These are phyloP conservation scores for Chlorella vulgaris DNA, from an alignment of 139 green algal genomes.

Conservation along the genomic window DNA sequence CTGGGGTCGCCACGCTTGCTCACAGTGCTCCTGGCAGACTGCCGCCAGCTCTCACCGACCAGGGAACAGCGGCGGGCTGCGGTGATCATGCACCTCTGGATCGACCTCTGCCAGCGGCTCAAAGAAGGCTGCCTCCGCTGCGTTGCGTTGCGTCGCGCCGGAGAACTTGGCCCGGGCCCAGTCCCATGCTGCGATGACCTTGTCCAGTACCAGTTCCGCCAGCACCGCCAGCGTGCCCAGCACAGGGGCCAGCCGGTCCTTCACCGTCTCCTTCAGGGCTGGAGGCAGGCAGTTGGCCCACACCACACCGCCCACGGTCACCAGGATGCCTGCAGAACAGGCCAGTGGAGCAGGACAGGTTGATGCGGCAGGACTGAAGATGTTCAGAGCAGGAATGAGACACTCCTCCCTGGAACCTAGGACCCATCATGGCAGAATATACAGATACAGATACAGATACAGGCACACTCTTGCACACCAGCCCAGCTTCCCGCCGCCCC, in stretches of 20 bases:
- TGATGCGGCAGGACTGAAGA: neutral
- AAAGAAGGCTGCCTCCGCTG: slow-evolving; percentile 34
- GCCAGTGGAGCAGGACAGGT: neutral
- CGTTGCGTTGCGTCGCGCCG: slow-evolving; percentile 18
- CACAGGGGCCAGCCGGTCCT: slow-evolving; percentile 11
- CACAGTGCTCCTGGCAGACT: too few species aligned
- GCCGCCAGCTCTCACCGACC: slow-evolving; percentile 14
- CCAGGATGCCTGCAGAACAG: slow-evolving; percentile 20
- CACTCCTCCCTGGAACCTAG: too few species aligned
- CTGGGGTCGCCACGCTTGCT: too few species aligned
- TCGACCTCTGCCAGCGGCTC: slow-evolving; percentile 43
- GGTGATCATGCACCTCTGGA: slow-evolving; percentile 47
- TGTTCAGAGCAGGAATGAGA: neutral
- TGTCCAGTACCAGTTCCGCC: slow-evolving; percentile 27
- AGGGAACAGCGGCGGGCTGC: slow-evolving; percentile 37
- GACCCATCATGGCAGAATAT: too few species aligned
- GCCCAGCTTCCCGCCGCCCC: neutral
- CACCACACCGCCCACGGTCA: slow-evolving; percentile 39
- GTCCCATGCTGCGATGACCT: slow-evolving; percentile 39
- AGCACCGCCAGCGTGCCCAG: slow-evolving; percentile 1
- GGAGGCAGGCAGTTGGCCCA: slow-evolving; percentile 38
- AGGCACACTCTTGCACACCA: neutral
- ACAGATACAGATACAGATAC: too few species aligned
- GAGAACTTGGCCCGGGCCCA: slow-evolving; percentile 24
- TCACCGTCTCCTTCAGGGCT: neutral